Percentiles rank a stretch among this genome's conserved stretches.
These are phyloP conservation scores for Stereum hirsutum DNA, from an alignment of 1,284 basidiomycete species.

Conservation along the genomic window DNA sequence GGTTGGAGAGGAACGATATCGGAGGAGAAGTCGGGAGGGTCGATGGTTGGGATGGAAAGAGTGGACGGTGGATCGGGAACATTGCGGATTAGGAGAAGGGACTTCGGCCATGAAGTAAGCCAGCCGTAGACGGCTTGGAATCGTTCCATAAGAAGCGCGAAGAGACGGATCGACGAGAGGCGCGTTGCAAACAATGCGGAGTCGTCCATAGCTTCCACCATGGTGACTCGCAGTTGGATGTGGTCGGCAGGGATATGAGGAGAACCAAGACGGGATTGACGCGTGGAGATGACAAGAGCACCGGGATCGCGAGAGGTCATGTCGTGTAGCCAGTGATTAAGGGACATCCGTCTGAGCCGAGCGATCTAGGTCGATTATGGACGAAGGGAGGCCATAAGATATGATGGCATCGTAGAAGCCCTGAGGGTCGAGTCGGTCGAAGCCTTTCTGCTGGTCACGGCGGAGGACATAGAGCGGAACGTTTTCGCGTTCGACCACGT, in stretches of 20 bases:
- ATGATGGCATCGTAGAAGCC: slow-evolving; percentile 24
- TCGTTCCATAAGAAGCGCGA: not conserved
- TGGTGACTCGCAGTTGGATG: not conserved
- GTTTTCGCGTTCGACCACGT: not conserved
- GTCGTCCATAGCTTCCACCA: slow-evolving; percentile 1
- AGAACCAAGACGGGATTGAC: not conserved
- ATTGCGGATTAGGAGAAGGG: not conserved
- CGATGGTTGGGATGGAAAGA: not conserved
- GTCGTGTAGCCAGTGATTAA: slow-evolving; percentile 13
- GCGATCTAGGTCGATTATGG: slow-evolving; percentile 19
- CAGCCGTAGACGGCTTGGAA: not conserved
- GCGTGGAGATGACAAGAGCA: not conserved
- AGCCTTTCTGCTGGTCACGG: slow-evolving; percentile 1
- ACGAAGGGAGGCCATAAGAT: slow-evolving; percentile 21
- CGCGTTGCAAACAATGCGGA: not conserved
- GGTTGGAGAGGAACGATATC: no score
- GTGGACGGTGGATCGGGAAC: not conserved
- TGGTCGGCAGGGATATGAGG: not conserved
- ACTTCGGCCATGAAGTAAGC: not conserved
- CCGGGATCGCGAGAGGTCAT: not conserved
- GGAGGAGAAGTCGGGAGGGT: not conserved
- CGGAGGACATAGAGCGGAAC: not conserved
- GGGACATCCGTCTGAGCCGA: slow-evolving; percentile 15
- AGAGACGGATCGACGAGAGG: not conserved
- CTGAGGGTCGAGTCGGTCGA: slow-evolving; percentile 18